Evolutionary conservation across 192 early-diverging fungal species (phyloP), one percentile per base, ranked within the genome.

Genomic region (Coemansia sp.): DNA sequence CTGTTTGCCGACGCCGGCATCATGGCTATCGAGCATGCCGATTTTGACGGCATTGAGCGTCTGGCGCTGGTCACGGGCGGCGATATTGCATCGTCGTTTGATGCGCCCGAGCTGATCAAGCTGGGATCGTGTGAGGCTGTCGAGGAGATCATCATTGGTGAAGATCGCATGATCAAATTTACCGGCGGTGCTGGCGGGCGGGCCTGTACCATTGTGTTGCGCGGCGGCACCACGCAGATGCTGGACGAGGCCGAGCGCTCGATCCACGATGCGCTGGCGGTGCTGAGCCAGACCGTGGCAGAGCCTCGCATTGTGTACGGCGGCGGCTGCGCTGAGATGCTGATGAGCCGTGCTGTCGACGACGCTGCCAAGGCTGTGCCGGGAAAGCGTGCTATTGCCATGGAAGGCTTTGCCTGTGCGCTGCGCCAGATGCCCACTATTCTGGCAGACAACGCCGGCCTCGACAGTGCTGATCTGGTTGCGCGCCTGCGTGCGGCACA

Each of bases 61-160:
- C 84, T 99, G 63, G 94, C 97, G 53, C 81, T 99, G 47, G 97
- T 99, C 18, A 97, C 96, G 49, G 97, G 97, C 65, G 94, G 97
- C 70, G 97, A 99, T 71, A 99, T 99, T 69, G 88, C 94, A 6
- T 99, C 97, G 32, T 94, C 97, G 8, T 99, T 99, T 75, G 97
- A 99, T 65, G 92, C 95, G 75, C 97, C 97, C 23, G 95, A 99
- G 69, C 83, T 99, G 11, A 91, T 99, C 55, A 89, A 92, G 63
- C 85, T 99, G 19, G 97, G 97, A 43, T 84, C 90, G 61, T 99
- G 97, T 80, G 94, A 97, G 68, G 64, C 93, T 59, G 97, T 99
- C 80, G 97, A 99, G 82, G 95, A 99, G 69, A 83, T 97, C 49
- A 97, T 99, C 62, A 98, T 99, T 83, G 97, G 97, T 48, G 97